phyloP scores from a whole-genome alignment of 257 asterid genomes.

The Misopates orontium region DNA sequence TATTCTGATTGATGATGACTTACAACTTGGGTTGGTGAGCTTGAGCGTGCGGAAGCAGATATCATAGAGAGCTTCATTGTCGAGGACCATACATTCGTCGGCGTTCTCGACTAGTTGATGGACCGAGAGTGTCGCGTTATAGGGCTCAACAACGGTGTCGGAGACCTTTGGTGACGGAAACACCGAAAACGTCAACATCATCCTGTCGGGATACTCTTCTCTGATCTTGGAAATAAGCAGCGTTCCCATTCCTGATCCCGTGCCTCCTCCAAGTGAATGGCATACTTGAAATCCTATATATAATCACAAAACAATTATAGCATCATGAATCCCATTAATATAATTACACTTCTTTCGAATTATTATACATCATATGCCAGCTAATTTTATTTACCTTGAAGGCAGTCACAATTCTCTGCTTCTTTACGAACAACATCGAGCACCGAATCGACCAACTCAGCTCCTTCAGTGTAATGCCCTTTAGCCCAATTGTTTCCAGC shows the following conservation, averaged over 20 bases:
- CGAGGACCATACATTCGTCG: constrained; percentile 80
- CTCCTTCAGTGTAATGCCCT: constrained; percentile 79
- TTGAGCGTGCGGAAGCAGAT: constrained; percentile 79
- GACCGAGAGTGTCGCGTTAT: constrained; percentile 75
- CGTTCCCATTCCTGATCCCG: constrained; percentile 78
- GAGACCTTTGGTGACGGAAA: too few species aligned
- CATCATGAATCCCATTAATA: too few species aligned
- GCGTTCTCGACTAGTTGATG: constrained; percentile 77
- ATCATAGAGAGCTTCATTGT: too few species aligned
- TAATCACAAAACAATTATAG: not conserved
- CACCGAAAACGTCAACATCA: constrained; percentile 77
- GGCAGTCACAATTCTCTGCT: constrained; percentile 71
- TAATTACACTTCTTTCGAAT: too few species aligned
- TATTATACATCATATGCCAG: too few species aligned
- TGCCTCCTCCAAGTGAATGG: too few species aligned
- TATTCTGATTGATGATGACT: constrained; percentile 31
- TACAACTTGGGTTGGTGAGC: constrained; percentile 83
- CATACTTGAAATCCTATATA: constrained; percentile 63
- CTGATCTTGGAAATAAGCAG: constrained; percentile 68
- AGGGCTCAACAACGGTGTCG: constrained; percentile 81
- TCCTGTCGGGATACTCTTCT: constrained; percentile 74
- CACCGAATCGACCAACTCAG: constrained; percentile 67
- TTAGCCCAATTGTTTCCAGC: too few species aligned
- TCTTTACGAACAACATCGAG: constrained; percentile 78
- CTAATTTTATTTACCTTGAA: constrained; percentile 63